phyloP scores from a whole-genome alignment of 805 yeast species.

The Maudiozyma barnettii region DNA sequence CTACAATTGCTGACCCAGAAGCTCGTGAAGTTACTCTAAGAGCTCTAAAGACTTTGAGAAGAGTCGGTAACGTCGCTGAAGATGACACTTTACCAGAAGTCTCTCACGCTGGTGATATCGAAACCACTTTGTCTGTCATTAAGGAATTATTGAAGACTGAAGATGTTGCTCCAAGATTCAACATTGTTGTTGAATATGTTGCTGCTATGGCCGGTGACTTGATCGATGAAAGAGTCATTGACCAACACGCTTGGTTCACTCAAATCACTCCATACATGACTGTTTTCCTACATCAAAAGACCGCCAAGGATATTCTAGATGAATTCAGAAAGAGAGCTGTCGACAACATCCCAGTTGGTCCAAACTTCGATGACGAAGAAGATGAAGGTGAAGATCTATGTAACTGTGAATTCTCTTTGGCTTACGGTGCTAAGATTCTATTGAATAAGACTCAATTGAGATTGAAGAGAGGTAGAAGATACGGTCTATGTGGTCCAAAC shows the following conservation, averaged over 20 bases:
- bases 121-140: constrained; percentile 78
- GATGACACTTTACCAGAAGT: constrained; percentile 91
- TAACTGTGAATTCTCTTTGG: constrained; percentile 99
- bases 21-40: constrained; percentile 97
- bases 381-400: constrained; percentile 99
- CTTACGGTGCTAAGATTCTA: constrained; percentile 99
- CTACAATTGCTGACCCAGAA: constrained; percentile 99
- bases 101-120: constrained; percentile 96
- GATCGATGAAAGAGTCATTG: constrained; percentile 94
- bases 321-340: constrained; percentile 92
- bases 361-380: constrained; percentile 90
- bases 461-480: constrained; percentile 97
- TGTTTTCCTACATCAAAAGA: constrained; percentile 87
- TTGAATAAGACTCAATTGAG: constrained; percentile 99
- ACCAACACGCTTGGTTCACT: constrained; percentile 84
- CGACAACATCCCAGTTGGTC: constrained; percentile 96
- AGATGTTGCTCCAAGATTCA: constrained; percentile 70
- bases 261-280: constrained; percentile 90
- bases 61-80: constrained; percentile 95
- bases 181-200: constrained; percentile 65
- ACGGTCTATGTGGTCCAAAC: constrained; percentile 98
- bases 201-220: constrained; percentile 98
- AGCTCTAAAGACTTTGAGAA: constrained; percentile 93
- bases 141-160: constrained; percentile 58
- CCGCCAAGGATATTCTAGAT: constrained; percentile 84